Conservation (phyloP, 768 basidiomycete genomes). For the Amanita pseudoporphyria region DNA sequence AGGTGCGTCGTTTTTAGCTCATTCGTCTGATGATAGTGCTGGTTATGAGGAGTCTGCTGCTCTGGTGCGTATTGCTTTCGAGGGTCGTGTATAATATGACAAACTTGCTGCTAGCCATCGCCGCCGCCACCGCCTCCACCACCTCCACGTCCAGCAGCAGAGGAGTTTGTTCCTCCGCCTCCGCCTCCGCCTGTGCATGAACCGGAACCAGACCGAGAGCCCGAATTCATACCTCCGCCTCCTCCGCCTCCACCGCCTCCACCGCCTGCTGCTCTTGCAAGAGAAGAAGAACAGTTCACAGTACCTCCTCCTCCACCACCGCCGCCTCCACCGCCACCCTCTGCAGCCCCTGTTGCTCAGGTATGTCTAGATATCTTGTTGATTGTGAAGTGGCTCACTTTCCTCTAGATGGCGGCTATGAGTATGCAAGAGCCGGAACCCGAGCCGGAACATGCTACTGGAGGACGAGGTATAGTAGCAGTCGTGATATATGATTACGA, state of each 20-base stretch:
- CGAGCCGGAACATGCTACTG: conserved; percentile 23
- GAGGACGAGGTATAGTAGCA: conserved; percentile 48
- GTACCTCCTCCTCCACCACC: conserved; percentile 40
- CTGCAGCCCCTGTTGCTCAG: conserved; percentile 32
- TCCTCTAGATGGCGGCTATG: conserved; percentile 22
- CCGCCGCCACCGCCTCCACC: conserved; percentile 28
- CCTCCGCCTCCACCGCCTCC: conserved; percentile 26
- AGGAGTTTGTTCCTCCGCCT: conserved; percentile 23
- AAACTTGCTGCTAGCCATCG: conserved; percentile 15
- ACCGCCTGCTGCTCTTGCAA: conserved; percentile 17
- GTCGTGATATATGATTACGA: conserved; percentile 79
- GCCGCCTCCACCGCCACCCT: conserved; percentile 28
- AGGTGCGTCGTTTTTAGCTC: conserved; percentile 13
- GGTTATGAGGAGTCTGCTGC: conserved; percentile 15
- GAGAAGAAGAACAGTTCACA: neutral
- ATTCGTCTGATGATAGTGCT: conserved; percentile 10
- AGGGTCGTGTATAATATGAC: neutral
- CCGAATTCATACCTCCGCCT: conserved; percentile 22
- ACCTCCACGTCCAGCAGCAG: conserved; percentile 27
- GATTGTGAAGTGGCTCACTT: neutral
- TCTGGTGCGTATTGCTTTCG: conserved; percentile 16
- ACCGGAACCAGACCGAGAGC: conserved; percentile 13
- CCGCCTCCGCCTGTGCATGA: conserved; percentile 21
- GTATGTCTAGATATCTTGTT: conserved; percentile 13
- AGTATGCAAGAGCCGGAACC: conserved; percentile 23